phyloP scores from a whole-genome alignment of 768 basidiomycete species.

The Cystobasidium tubakii region DNA sequence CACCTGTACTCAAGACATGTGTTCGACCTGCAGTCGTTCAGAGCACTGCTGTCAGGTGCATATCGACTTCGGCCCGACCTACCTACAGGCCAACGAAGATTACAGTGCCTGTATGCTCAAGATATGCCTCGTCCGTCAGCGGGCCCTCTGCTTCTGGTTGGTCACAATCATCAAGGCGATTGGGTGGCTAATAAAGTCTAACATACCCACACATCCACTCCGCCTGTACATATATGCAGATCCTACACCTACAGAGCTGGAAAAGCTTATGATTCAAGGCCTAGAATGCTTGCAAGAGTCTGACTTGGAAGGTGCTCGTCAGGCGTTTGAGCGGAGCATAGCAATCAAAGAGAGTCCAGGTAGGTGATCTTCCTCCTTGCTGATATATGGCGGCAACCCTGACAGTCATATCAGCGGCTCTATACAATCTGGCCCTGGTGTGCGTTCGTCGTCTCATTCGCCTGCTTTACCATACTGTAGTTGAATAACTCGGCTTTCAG shows the following conservation, averaged over 20 bases:
- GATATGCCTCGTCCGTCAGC: not conserved
- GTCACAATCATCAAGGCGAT: not conserved
- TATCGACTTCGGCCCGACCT: not conserved
- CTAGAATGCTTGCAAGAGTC: slow-evolving; percentile 7
- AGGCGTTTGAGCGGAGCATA: slow-evolving; percentile 17
- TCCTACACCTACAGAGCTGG: not conserved
- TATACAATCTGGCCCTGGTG: slow-evolving; percentile 30
- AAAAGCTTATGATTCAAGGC: slow-evolving; percentile 15
- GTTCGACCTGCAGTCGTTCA: not conserved
- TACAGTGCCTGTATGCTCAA: not conserved
- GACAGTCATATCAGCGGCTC: not conserved
- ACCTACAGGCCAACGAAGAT: not conserved
- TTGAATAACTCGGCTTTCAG: not conserved
- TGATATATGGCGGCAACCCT: too few species aligned
- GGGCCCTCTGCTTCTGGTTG: not conserved
- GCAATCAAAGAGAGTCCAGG: slow-evolving; percentile 30
- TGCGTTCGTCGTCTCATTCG: not conserved
- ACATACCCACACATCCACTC: too few species aligned
- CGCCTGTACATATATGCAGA: not conserved
- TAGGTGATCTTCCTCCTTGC: not conserved
- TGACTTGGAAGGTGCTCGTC: slow-evolving; percentile 24
- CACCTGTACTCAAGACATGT: not conserved
- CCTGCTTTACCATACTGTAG: too few species aligned
- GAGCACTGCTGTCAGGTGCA: not conserved
- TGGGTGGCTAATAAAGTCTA: too few species aligned